Conservation (phyloP, 257 asterid genomes). For the Ligustrum vulgare region DNA sequence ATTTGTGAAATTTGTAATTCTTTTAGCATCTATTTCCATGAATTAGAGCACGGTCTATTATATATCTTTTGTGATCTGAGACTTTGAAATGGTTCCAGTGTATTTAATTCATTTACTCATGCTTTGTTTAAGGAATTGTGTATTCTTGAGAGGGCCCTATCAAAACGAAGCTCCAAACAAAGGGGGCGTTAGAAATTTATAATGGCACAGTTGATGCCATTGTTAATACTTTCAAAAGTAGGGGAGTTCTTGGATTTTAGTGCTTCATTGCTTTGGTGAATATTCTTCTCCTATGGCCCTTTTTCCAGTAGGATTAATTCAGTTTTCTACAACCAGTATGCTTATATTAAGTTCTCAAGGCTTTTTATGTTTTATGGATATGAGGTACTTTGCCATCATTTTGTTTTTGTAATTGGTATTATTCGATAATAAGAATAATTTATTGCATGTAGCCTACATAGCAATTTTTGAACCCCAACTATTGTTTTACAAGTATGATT, state of each 20-base stretch:
- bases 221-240: constrained; percentile 70
- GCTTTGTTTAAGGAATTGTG: constrained; percentile 76
- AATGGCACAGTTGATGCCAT: constrained; percentile 78
- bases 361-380: not conserved
- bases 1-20: too few species aligned
- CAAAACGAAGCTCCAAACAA: constrained; percentile 94
- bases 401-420: not conserved
- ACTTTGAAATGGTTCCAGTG: too few species aligned
- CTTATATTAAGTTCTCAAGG: not conserved
- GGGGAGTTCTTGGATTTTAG: constrained; percentile 82
- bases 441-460: not conserved
- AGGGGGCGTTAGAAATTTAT: constrained; percentile 87
- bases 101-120: too few species aligned
- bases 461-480: not conserved
- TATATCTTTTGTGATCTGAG: too few species aligned
- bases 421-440: not conserved
- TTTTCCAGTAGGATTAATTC: not conserved
- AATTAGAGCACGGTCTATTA: too few species aligned
- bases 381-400: not conserved
- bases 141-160: constrained; percentile 78
- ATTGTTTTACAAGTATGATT: not conserved
- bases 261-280: constrained; percentile 17
- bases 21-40: too few species aligned
- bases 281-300: not conserved
- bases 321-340: constrained; percentile 1